Conservation (phyloP, 768 basidiomycete species). For the Nidularia sp. region DNA sequence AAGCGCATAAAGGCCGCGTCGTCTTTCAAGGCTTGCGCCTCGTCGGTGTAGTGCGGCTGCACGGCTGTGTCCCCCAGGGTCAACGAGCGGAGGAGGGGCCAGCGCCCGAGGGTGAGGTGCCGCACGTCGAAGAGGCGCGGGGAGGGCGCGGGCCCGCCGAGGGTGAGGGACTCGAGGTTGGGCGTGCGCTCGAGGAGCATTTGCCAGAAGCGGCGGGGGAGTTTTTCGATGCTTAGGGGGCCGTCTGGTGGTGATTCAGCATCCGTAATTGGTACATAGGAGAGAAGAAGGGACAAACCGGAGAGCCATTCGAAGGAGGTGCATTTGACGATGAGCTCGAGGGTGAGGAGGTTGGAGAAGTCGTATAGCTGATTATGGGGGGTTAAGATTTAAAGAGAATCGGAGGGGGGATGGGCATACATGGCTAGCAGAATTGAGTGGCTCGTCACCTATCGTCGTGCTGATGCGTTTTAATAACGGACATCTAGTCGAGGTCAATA, state of each 20-base stretch:
- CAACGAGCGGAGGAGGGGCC: conserved; percentile 31
- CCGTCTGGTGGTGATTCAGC: conserved; percentile 17
- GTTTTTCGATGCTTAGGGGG: conserved; percentile 27
- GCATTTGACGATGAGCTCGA: conserved; percentile 28
- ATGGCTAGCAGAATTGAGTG: conserved; percentile 23
- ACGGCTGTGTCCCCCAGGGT: too few species aligned
- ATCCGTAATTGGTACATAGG: neutral
- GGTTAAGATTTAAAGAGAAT: conserved; percentile 1
- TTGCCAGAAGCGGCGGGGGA: conserved; percentile 32
- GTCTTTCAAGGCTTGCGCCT: conserved; percentile 6
- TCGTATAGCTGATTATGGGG: conserved; percentile 22
- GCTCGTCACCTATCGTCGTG: conserved; percentile 27
- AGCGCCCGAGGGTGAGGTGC: conserved; percentile 28
- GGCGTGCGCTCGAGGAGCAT: conserved; percentile 36
- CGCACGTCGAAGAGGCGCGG: conserved; percentile 33
- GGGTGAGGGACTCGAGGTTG: conserved; percentile 29
- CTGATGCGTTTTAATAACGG: conserved; percentile 26
- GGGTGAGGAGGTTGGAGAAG: conserved; percentile 26
- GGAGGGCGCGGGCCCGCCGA: conserved; percentile 30
- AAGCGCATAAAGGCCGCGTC: conserved; percentile 25
- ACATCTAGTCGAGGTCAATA: conserved; percentile 17
- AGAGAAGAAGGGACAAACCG: conserved; percentile 12
- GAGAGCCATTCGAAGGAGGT: conserved; percentile 29
- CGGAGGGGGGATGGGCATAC: conserved; percentile 16
- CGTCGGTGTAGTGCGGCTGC: neutral